phyloP scores from a whole-genome alignment of 805 yeast species.

The Nakazawaea molendinolei region DNA sequence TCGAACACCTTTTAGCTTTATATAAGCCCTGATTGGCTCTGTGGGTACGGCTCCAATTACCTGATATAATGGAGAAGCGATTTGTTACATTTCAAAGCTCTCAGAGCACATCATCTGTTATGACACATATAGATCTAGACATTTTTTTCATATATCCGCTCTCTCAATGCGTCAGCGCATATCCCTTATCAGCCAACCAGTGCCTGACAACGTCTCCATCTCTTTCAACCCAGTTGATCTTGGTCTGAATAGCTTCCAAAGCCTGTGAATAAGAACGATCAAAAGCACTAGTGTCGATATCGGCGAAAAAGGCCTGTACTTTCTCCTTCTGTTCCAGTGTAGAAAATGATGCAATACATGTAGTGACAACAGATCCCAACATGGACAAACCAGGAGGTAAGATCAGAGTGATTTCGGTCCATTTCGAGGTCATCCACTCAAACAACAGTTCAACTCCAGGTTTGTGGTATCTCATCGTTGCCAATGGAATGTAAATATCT shows the following conservation, averaged over 20 bases:
- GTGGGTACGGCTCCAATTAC: no score
- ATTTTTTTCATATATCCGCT: neutral
- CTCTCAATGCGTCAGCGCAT: no score
- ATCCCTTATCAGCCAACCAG: conserved; percentile 38
- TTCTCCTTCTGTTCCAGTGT: conserved; percentile 34
- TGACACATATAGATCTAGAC: neutral
- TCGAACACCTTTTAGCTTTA: no score
- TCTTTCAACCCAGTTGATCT: conserved; percentile 50
- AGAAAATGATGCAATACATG: conserved; percentile 33
- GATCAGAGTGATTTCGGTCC: conserved; percentile 58
- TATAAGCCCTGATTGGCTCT: no score
- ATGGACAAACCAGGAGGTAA: conserved; percentile 82
- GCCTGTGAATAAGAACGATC: conserved; percentile 58
- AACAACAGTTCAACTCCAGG: conserved; percentile 66
- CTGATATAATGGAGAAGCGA: no score
- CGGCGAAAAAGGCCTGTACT: conserved; percentile 41
- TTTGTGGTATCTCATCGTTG: conserved; percentile 56
- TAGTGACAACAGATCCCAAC: conserved; percentile 69
- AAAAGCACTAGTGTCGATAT: conserved; percentile 51
- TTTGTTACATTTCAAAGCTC: no score
- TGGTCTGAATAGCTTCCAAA: conserved; percentile 49
- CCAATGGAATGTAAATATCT: conserved; percentile 57
- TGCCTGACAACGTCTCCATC: conserved; percentile 39
- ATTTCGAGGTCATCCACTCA: conserved; percentile 63
- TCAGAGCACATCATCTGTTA: neutral